Evolutionary conservation across 345 rosid species (phyloP).

Genomic region (Arabis hirsuta): DNA sequence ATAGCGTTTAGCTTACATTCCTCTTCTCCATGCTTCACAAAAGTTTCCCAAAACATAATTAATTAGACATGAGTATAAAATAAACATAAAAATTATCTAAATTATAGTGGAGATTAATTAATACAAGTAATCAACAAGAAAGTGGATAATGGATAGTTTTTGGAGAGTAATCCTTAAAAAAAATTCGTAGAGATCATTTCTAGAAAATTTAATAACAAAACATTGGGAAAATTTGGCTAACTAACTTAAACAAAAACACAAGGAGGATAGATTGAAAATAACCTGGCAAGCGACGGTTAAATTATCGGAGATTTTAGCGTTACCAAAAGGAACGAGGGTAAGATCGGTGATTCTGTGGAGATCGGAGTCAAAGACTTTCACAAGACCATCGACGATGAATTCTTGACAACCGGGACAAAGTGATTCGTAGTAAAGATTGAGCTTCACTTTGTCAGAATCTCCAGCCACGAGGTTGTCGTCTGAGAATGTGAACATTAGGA

Average conservation of each 20-base stretch:
- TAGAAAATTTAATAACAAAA: not conserved
- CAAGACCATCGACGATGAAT: constrained; percentile 46
- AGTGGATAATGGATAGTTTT: no score
- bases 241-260: not conserved
- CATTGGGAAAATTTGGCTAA: not conserved
- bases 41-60: not conserved
- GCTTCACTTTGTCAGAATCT: constrained; percentile 23
- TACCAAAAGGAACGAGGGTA: constrained; percentile 56
- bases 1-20: constrained; percentile 66
- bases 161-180: no score
- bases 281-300: constrained; percentile 51
- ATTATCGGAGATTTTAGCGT: constrained; percentile 39
- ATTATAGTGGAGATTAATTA: not conserved
- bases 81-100: not conserved
- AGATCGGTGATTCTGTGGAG: constrained; percentile 48
- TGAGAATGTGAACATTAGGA: constrained; percentile 1
- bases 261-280: not conserved
- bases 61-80: not conserved
- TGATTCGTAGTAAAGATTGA: constrained; percentile 50
- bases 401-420: constrained; percentile 50
- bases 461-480: constrained; percentile 7
- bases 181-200: not conserved
- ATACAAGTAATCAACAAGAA: no score
- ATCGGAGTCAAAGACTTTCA: constrained; percentile 31
- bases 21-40: constrained; percentile 64